These are phyloP conservation scores for Heliocybe sulcata DNA, from an alignment of 1,284 basidiomycete species.

Conservation along the genomic window DNA sequence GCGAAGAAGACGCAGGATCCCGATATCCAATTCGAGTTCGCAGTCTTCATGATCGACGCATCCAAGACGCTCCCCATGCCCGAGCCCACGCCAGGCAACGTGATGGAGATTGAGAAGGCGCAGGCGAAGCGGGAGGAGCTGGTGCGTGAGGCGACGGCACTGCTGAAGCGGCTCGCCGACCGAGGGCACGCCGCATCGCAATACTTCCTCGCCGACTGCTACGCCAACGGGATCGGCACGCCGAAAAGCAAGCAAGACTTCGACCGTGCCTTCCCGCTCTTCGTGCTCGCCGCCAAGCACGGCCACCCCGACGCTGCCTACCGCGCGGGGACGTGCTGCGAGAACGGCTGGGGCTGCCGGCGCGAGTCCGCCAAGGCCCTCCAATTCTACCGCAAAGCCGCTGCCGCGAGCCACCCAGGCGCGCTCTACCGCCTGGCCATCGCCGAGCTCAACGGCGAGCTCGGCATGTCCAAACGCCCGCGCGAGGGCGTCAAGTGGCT, in stretches of 20 bases:
- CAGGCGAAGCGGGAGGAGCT: slow-evolving; percentile 81
- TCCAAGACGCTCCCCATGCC: slow-evolving; percentile 83
- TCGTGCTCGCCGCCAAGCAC: slow-evolving; percentile 95
- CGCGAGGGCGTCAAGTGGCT: slow-evolving; percentile 99
- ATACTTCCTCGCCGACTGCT: slow-evolving; percentile 97
- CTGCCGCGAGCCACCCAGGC: slow-evolving; percentile 86
- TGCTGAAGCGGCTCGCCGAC: slow-evolving; percentile 89
- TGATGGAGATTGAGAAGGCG: slow-evolving; percentile 76
- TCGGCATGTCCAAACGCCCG: slow-evolving; percentile 80
- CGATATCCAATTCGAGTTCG: slow-evolving; percentile 96
- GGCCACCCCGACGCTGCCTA: slow-evolving; percentile 97
- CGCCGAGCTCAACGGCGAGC: slow-evolving; percentile 93
- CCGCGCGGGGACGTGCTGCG: slow-evolving; percentile 95
- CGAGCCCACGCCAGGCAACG: slow-evolving; percentile 53
- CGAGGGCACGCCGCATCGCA: slow-evolving; percentile 92
- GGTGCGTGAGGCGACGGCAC: slow-evolving; percentile 76
- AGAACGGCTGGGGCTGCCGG: slow-evolving; percentile 98
- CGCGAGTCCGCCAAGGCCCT: slow-evolving; percentile 90
- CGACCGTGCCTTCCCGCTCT: slow-evolving; percentile 93
- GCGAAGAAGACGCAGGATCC: slow-evolving; percentile 99
- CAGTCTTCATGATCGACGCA: slow-evolving; percentile 97
- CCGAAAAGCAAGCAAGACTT: slow-evolving; percentile 89
- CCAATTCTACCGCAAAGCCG: slow-evolving; percentile 92
- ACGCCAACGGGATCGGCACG: slow-evolving; percentile 94
- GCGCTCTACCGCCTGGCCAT: slow-evolving; percentile 97